These are phyloP conservation scores for Starmera dryadoides DNA, from an alignment of 805 yeast species.

Conservation along the genomic window DNA sequence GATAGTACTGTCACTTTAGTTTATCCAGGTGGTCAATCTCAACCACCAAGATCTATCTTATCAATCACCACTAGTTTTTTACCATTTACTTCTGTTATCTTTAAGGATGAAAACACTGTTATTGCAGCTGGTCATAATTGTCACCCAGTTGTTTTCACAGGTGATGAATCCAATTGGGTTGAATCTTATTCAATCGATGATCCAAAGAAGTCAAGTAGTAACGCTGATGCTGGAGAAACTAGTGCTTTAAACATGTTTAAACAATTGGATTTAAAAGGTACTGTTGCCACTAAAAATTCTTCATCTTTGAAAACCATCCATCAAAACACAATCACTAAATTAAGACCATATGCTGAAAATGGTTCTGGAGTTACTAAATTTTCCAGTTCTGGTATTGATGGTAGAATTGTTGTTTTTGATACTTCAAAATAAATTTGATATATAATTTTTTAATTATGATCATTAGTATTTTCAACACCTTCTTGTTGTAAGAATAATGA, in stretches of 20 bases:
- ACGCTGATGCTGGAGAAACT: constrained; percentile 46
- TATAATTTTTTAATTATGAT: constrained; percentile 7
- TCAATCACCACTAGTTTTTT: constrained; percentile 59
- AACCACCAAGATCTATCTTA: constrained; percentile 53
- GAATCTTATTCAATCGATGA: constrained; percentile 40
- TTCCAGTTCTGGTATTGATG: constrained; percentile 83
- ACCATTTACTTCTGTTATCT: constrained; percentile 75
- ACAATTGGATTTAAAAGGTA: constrained; percentile 92
- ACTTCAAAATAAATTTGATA: constrained; percentile 23
- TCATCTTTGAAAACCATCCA: constrained; percentile 67
- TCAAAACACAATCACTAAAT: constrained; percentile 78
- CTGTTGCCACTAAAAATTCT: constrained; percentile 38
- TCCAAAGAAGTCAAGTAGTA: constrained; percentile 31
- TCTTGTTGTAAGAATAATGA: constrained; percentile 50
- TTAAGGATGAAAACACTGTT: constrained; percentile 57
- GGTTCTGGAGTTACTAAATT: constrained; percentile 48
- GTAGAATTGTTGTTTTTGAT: constrained; percentile 76
- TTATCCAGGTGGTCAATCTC: constrained; percentile 64
- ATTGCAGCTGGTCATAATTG: constrained; percentile 91
- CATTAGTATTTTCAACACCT: constrained; percentile 12
- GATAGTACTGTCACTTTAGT: constrained; percentile 80
- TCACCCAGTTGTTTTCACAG: constrained; percentile 81
- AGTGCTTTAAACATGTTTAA: constrained; percentile 89
- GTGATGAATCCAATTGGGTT: constrained; percentile 57
- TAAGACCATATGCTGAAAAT: constrained; percentile 44